Evolutionary conservation across 192 early-diverging fungal species (phyloP).

Genomic region (Gamsiella multidivaricata): DNA sequence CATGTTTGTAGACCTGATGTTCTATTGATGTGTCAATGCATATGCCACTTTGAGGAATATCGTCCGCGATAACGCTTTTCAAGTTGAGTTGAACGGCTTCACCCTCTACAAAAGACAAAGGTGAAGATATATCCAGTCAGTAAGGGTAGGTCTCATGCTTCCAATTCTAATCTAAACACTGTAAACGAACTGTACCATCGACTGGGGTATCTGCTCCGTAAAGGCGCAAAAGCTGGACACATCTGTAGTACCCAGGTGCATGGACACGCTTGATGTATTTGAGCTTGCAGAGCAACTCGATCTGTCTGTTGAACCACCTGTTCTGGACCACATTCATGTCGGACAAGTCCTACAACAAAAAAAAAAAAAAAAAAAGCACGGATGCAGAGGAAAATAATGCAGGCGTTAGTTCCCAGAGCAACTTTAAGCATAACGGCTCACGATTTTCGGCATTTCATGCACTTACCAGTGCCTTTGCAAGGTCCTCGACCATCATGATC

Average conservation of each 20-base stretch:
- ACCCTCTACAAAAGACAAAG: not conserved
- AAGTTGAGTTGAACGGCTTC: conserved; percentile 20
- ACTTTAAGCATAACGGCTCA: too few species aligned
- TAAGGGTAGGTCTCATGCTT: not conserved
- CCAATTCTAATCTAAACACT: not conserved
- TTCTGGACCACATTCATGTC: conserved; percentile 57
- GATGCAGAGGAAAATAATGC: too few species aligned
- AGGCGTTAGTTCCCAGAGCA: too few species aligned
- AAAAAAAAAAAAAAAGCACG: not conserved
- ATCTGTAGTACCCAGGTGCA: conserved; percentile 54
- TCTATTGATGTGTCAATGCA: conserved; percentile 69
- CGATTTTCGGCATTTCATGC: too few species aligned
- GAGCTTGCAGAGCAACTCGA: conserved; percentile 57
- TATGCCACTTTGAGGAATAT: conserved; percentile 57
- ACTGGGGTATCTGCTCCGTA: conserved; percentile 20
- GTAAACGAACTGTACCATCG: conserved; percentile 15
- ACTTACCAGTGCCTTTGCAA: conserved; percentile 67
- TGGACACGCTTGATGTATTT: conserved; percentile 65
- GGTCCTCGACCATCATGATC: conserved; percentile 64
- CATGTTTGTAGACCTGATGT: conserved; percentile 70
- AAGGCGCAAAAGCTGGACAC: conserved; percentile 60
- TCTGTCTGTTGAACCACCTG: conserved; percentile 69
- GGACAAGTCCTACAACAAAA: conserved; percentile 35
- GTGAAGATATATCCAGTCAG: not conserved
- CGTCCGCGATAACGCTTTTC: conserved; percentile 30